Evolutionary conservation across 768 basidiomycete species (phyloP).

Genomic region (Amanita jacksonii): DNA sequence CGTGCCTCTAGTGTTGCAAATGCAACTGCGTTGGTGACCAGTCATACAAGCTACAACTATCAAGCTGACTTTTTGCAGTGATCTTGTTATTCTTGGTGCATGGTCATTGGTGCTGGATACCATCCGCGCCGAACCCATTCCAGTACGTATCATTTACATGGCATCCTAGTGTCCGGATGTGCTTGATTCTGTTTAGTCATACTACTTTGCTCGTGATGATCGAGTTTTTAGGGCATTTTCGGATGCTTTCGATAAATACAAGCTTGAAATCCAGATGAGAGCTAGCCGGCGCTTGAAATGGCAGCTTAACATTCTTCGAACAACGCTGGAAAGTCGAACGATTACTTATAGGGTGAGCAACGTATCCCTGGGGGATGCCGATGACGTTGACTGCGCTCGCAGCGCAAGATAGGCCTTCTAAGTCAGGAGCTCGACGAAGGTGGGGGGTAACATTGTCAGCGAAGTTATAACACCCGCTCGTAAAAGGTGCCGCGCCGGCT

Average conservation of each 20-base stretch:
- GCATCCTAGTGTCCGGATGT: too few species aligned
- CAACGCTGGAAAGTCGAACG: conserved; percentile 55
- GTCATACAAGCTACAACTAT: neutral
- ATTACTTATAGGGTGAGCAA: conserved; percentile 54
- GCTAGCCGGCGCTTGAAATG: conserved; percentile 53
- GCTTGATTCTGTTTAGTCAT: too few species aligned
- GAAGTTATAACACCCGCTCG: conserved; percentile 34
- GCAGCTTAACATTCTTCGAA: conserved; percentile 58
- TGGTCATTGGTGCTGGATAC: conserved; percentile 61
- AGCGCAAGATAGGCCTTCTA: conserved; percentile 61
- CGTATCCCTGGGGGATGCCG: neutral
- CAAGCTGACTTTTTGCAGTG: conserved; percentile 24
- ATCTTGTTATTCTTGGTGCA: conserved; percentile 72
- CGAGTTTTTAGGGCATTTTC: conserved; percentile 69
- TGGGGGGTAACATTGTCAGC: conserved; percentile 23
- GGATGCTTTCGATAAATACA: conserved; percentile 36
- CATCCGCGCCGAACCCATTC: conserved; percentile 57
- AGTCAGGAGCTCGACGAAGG: conserved; percentile 55
- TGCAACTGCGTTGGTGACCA: conserved; percentile 48
- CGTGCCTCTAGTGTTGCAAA: conserved; percentile 63
- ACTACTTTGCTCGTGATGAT: conserved; percentile 90
- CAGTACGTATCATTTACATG: conserved; percentile 36
- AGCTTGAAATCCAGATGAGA: conserved; percentile 35
- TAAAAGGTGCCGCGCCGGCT: conserved; percentile 69
- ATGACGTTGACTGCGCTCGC: conserved; percentile 9